A percentile compares a stretch with the other conserved stretches of the same genome.
phyloP scores from a whole-genome alignment of 169 alveolate genomes.

The Plasmodium fragile region DNA sequence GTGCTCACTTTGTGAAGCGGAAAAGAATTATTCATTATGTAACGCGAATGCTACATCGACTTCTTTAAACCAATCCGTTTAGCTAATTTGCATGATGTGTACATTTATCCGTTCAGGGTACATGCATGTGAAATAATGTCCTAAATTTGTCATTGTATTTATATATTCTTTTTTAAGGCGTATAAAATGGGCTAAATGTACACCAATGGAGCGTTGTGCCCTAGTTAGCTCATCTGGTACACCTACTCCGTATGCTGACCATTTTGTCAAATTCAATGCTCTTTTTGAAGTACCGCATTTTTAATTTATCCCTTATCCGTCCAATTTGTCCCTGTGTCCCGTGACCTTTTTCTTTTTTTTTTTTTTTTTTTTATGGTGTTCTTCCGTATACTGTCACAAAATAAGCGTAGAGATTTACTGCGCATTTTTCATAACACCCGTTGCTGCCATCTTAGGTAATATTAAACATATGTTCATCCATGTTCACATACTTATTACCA shows the following conservation, averaged over 20 bases:
- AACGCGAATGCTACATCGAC: not conserved
- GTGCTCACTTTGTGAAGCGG: not conserved
- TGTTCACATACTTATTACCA: not conserved
- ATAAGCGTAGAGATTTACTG: not conserved
- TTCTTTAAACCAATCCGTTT: not conserved
- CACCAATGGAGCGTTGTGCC: not conserved
- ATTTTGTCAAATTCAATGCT: not conserved
- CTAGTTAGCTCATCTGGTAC: not conserved
- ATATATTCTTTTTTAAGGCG: not conserved
- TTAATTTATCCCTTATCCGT: not conserved
- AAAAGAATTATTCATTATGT: not conserved
- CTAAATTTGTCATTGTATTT: not conserved
- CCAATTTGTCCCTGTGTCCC: not conserved
- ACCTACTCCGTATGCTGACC: not conserved
- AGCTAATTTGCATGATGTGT: not conserved
- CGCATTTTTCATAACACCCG: not conserved
- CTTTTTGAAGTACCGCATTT: not conserved
- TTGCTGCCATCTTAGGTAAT: not conserved
- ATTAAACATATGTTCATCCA: not conserved
- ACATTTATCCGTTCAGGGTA: slow-evolving; percentile 1
- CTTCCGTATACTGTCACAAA: not conserved
- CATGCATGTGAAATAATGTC: not conserved
- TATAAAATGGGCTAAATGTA: not conserved
- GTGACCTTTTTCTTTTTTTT: not conserved
- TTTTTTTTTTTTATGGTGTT: not conserved